A percentile compares a stretch with the other conserved stretches of the same genome.
Evolutionary conservation across 331 rosid species (phyloP).

Genomic region (Spiraea crenata): DNA sequence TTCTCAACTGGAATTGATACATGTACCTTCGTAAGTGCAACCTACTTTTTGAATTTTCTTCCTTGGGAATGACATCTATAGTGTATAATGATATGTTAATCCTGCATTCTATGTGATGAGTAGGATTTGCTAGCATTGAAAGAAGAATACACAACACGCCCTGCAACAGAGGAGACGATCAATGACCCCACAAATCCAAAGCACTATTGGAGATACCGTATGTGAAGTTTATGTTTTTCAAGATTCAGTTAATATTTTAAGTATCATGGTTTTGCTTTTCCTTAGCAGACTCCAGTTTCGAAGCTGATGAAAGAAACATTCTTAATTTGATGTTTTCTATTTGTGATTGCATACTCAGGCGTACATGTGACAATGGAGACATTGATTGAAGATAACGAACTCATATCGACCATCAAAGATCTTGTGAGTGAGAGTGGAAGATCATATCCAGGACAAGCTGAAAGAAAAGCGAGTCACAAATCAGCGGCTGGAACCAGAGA

Average conservation of each 20-base stretch:
- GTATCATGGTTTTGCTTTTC: background rate
- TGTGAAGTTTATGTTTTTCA: conserved; percentile 26
- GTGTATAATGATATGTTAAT: background rate
- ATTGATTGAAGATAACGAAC: conserved; percentile 61
- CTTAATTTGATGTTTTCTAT: background rate
- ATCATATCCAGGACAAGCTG: conserved; percentile 56
- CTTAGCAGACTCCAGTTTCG: background rate
- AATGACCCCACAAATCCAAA: conserved; percentile 97
- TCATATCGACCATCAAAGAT: conserved; percentile 55
- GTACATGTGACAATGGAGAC: conserved; percentile 79
- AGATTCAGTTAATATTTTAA: background rate
- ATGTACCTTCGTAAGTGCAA: background rate
- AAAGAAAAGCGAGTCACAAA: conserved; percentile 21
- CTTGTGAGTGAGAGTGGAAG: conserved; percentile 66
- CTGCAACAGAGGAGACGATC: conserved; percentile 88
- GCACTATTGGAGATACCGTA: conserved; percentile 99
- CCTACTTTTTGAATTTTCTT: background rate
- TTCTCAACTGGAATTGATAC: conserved; percentile 3
- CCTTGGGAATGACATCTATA: background rate
- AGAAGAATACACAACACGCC: conserved; percentile 77
- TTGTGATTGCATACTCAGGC: conserved; percentile 45
- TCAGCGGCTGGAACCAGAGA: conserved; percentile 24
- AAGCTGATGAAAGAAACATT: background rate
- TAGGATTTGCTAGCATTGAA: conserved; percentile 88
- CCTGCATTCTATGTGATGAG: conserved; percentile 12